phyloP scores from a whole-genome alignment of 805 yeast genomes.

The Candida nemodendra region DNA sequence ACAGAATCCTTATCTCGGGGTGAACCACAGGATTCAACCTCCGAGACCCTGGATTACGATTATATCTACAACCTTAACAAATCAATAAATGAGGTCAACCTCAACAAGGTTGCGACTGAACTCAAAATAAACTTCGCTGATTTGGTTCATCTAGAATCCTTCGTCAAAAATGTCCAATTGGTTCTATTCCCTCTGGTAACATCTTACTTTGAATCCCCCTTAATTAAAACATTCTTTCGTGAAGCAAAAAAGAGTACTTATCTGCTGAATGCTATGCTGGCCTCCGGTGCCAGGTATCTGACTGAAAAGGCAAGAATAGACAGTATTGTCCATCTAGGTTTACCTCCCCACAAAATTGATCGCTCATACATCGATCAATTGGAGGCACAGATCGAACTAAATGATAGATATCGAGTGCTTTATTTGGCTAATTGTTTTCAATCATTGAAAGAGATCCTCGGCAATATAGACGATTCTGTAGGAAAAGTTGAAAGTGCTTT shows the following conservation, averaged over 20 bases:
- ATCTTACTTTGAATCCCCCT: slow-evolving; percentile 28
- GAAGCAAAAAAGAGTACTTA: slow-evolving; percentile 47
- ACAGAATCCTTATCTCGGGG: too few species aligned
- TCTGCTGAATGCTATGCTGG: slow-evolving; percentile 62
- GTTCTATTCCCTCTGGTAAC: slow-evolving; percentile 29
- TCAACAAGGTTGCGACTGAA: slow-evolving; percentile 19
- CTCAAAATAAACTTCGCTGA: slow-evolving; percentile 24
- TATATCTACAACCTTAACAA: slow-evolving; percentile 18
- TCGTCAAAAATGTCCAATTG: slow-evolving; percentile 29
- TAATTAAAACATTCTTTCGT: slow-evolving; percentile 24
- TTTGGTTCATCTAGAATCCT: slow-evolving; percentile 26
- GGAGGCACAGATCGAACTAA: slow-evolving; percentile 29
- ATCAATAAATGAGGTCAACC: slow-evolving; percentile 17
- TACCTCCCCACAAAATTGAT: slow-evolving; percentile 7
- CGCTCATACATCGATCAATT: slow-evolving; percentile 10
- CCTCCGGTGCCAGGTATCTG: slow-evolving; percentile 62
- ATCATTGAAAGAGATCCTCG: slow-evolving; percentile 48
- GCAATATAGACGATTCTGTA: slow-evolving; percentile 32
- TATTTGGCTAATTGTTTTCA: slow-evolving; percentile 65
- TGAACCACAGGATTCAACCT: background rate
- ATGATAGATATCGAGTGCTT: slow-evolving; percentile 55
- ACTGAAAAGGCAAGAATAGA: slow-evolving; percentile 27
- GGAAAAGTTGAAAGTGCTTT: slow-evolving; percentile 63
- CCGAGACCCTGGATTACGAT: slow-evolving; percentile 17
- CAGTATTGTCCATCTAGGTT: slow-evolving; percentile 11